Base-by-base conservation (phyloP, 1,139 yeast genomes). In the Sugiyamaella sp. region DNA sequence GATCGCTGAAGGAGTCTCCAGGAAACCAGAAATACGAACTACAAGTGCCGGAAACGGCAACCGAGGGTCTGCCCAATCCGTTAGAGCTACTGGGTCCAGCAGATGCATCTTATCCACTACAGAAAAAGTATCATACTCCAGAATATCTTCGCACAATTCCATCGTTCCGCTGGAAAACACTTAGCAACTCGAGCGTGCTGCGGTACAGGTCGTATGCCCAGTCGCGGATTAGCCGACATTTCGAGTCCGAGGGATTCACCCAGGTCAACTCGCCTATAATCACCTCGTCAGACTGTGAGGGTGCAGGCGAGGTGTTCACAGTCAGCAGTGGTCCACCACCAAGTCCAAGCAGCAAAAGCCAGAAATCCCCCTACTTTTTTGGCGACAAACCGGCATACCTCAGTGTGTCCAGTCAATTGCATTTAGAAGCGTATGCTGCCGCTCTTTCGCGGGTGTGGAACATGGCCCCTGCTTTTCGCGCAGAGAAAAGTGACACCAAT, bases 221-320 rank as follows among this genome's bases (percentile, higher is more conserved):
- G 60, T 63, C 75, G 1, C 70, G 75, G 42, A 65, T 90, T 10
- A 70, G 77, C 51, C 74, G 74, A 5, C 89, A 81, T 63, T 89
- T 89, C 69, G 72, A 74, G 25, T 50, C 64, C 0, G 65, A 77
- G 27, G 79, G 78, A 17, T 89, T 87, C 61, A 72, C 77, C 12
- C 93, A 89, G 70, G 91, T 89, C 0, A 76, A 83, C 21, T 95
- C 98, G 1, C 99, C 99, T 2, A 65, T 91, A 17, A 73, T 91
- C 22, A 93, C 99, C 0, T 77, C 89, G 8, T 84, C 96, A 1
- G 99, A 95, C 67, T 93, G 99, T 68, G 99, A 95, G 73, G 99
- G 99, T 16, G 98, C 97, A 0, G 98, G 99, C 2, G 98, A 93
- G 66, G 81, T 87, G 57, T 93, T 93, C 60, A 70, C 70, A 41